These are phyloP conservation scores for Coemansia sp. DNA, from an alignment of 192 early-diverging fungal species.

Conservation along the genomic window DNA sequence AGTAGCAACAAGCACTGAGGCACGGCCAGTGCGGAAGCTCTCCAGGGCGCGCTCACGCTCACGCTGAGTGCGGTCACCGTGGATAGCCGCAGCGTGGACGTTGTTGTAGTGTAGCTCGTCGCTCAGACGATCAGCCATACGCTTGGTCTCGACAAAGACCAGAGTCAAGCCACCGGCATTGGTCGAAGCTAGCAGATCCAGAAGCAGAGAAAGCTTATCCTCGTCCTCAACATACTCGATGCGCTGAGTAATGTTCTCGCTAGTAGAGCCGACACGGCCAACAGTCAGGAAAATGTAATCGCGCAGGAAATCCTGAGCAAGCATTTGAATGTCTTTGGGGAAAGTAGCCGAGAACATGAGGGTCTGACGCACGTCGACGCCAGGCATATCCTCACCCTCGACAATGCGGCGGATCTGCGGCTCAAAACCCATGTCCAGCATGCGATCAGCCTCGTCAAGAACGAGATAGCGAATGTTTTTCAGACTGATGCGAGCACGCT, in stretches of 20 bases:
- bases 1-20: constrained; percentile 90
- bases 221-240: constrained; percentile 92
- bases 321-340: constrained; percentile 84
- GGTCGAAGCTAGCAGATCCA: constrained; percentile 73
- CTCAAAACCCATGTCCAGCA: constrained; percentile 99
- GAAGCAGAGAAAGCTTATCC: constrained; percentile 86
- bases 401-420: constrained; percentile 87
- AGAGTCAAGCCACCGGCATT: constrained; percentile 72
- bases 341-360: constrained; percentile 99
- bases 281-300: constrained; percentile 83
- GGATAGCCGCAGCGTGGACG: constrained; percentile 94
- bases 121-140: constrained; percentile 85
- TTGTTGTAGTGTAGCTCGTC: constrained; percentile 70
- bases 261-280: constrained; percentile 90
- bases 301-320: constrained; percentile 89
- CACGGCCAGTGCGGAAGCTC: constrained; percentile 79
- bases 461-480: constrained; percentile 68
- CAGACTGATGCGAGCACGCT: constrained; percentile 75
- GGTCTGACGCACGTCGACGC: constrained; percentile 73
- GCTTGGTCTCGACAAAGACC: constrained; percentile 97
- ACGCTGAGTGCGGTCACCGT: constrained; percentile 93
- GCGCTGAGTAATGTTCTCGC: constrained; percentile 93
- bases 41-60: constrained; percentile 92
- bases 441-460: constrained; percentile 87
- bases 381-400: constrained; percentile 71